Base-by-base conservation (phyloP, 768 basidiomycete genomes). In the Lepiota brunneoincarnata region DNA sequence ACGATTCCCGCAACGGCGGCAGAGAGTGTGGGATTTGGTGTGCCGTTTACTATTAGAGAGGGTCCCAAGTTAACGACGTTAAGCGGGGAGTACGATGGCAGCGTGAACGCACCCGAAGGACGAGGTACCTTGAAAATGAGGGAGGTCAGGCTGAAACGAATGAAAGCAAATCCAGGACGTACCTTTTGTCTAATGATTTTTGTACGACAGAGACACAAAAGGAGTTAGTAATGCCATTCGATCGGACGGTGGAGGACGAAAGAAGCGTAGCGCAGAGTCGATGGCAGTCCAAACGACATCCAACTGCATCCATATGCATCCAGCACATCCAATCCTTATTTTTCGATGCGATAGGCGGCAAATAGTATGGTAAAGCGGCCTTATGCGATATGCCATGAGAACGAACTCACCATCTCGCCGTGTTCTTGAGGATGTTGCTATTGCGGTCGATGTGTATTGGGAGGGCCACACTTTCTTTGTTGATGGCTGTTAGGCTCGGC, bases 1-100 rank as follows among this genome's bases (percentile, higher is more conserved):
- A 56, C 96, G 86, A 75, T 87, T 83, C 61, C 94, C 93, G 75
- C 97, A 99, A 64, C 97, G 91, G 70, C 94, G 83, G 84, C 97
- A 99, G 65, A 98, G 87, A 54, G 93, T 94, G 82, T 96, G 93
- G 61, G 91, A 86, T 80, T 96, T 97, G 63, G 91, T 90, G 84
- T 95, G 94, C 71, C 93, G 82, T 81, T 95, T 95, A 91, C 93
- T 93, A 71, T 59, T 59, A 37, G 12, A 52, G 35, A 37, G 15
- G 28, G 49, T 52, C 6, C 38, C 35, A n/a, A 50, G 14, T 41
- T 47, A 6, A 18, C 20, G n/a, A 7, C 23, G 17, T n/a, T 3
- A 34, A 26, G 18, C 28, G 15, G 21, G 45, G 23, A 2, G 6
- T n/a, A 12, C n/a, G 7, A 24, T 24, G 7, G 20, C 9, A 9